Evolutionary conservation across 495 filamentous ascomycete genomes (phyloP), one percentile per base, ranked within the genome.

Genomic region (Penicillium waksmanii): DNA sequence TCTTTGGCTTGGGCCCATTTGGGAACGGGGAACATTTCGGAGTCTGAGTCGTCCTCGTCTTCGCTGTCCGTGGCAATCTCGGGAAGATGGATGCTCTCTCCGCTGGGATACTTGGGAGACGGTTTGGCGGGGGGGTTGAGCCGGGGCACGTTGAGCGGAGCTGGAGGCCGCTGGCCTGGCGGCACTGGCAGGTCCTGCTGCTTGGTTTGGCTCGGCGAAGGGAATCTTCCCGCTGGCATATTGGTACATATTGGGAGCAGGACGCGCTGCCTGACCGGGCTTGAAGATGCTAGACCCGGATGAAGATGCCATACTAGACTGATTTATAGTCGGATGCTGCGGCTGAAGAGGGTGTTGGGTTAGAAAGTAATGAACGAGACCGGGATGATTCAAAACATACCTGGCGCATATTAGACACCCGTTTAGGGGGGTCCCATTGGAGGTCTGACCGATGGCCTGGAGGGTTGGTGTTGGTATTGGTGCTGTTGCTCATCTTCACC

Each of bases 11-110:
- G 86, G 5, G 90, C 91, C 95, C 95, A 99, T 35, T 82, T 77
- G 3, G 92, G 88, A 7, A 90, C 80, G 18, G 79, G 77, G 58
- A 90, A 85, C 67, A 79, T 75, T 62, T 77, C 74, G 3, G 78
- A 69, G 49, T 91, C 83, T 9, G 88, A 84, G 59, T 92, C 68
- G 36, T 71, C 87, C 40, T 93, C 86, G 62, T 96, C 89, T 71
- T 96, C 90, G 47, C 88, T 89, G 67, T 96, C 91, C 2, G 93
- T 93, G 53, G 89, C 84, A 71, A 98, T 91, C 65, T 97, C 91
- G 0, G 93, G 92, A 35, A 97, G 83, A 58, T 90, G 83, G 71
- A 99, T 92, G 49, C 78, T 83, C 54, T 97, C 91, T 67, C 89
- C 87, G 63, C 85, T 89, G 50, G 85, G 89, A 67, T 91, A 92